Evolutionary conservation across 2,329 filamentous ascomycete genomes (phyloP).

Genomic region (Hymenoscyphus scutula): DNA sequence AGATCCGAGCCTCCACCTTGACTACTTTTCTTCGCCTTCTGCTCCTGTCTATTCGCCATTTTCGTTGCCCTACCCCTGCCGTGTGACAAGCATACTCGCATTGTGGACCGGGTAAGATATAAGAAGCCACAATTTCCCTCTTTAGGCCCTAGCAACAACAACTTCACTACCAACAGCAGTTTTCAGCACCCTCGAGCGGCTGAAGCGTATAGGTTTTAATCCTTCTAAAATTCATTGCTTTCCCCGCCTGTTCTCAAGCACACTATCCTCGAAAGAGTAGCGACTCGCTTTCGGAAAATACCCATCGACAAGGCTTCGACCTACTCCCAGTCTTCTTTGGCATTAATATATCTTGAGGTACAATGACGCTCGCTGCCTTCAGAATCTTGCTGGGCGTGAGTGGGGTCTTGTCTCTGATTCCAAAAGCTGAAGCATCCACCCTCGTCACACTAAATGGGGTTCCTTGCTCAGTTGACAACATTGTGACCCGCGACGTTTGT

Average conservation of each 20-base stretch:
- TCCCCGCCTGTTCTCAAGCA: constrained; percentile 5
- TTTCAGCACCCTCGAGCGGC: constrained; percentile 12
- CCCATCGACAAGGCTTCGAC: constrained; percentile 5
- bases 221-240: constrained; percentile 10
- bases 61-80: constrained; percentile 10
- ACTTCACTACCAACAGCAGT: constrained; percentile 4
- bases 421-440: constrained; percentile 4
- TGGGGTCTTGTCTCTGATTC: constrained; percentile 1
- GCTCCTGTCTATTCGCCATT: constrained; percentile 12
- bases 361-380: constrained; percentile 7
- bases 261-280: constrained; percentile 9
- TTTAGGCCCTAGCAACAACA: constrained; percentile 7
- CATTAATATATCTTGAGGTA: neutral
- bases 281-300: neutral
- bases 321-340: constrained; percentile 7
- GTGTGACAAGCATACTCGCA: constrained; percentile 12
- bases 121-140: constrained; percentile 13
- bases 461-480: constrained; percentile 8
- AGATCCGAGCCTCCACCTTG: constrained; percentile 10
- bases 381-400: constrained; percentile 6
- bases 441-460: constrained; percentile 13
- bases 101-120: constrained; percentile 12
- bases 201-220: constrained; percentile 14
- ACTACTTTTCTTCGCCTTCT: constrained; percentile 3
- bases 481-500: constrained; percentile 17